Percentiles rank a stretch among this genome's conserved stretches.
These are phyloP conservation scores for Orobanche coerulescens DNA, from an alignment of 257 asterid genomes.

Conservation along the genomic window DNA sequence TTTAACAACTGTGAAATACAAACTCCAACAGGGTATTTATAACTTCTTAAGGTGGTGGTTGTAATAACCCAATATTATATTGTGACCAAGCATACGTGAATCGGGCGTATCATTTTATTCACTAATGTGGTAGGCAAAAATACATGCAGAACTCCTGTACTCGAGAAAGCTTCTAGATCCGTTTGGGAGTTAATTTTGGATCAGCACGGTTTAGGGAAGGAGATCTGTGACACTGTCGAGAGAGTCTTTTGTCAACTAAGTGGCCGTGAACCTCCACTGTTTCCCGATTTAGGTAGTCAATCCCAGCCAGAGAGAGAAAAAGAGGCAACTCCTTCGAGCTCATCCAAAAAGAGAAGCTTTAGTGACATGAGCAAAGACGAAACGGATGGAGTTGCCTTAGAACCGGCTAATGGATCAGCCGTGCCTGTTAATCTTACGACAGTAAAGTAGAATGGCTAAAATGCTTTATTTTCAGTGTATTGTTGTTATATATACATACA, in stretches of 20 bases:
- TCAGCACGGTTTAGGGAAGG: conserved; percentile 80
- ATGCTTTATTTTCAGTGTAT: conserved; percentile 1
- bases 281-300: conserved; percentile 36
- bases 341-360: conserved; percentile 64
- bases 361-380: conserved; percentile 41
- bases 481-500: background rate
- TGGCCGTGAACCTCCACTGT: conserved; percentile 83
- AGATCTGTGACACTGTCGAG: conserved; percentile 76
- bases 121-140: conserved; percentile 15
- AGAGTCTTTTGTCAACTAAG: conserved; percentile 80
- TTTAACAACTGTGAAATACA: background rate
- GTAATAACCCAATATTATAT: background rate
- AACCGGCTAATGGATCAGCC: conserved; percentile 21
- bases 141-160: conserved; percentile 74
- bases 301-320: conserved; percentile 45
- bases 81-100: conserved; percentile 8
- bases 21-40: background rate
- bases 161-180: conserved; percentile 91
- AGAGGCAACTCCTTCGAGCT: conserved; percentile 39
- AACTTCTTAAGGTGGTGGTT: background rate
- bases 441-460: conserved; percentile 16
- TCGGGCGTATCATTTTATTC: background rate
- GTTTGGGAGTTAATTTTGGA: conserved; percentile 94
- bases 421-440: conserved; percentile 14
- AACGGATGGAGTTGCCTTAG: conserved; percentile 32